Percentiles rank a stretch among this genome's conserved stretches.
Conservation (phyloP, 2,329 filamentous ascomycete species). For the Trichoderma sp. region DNA sequence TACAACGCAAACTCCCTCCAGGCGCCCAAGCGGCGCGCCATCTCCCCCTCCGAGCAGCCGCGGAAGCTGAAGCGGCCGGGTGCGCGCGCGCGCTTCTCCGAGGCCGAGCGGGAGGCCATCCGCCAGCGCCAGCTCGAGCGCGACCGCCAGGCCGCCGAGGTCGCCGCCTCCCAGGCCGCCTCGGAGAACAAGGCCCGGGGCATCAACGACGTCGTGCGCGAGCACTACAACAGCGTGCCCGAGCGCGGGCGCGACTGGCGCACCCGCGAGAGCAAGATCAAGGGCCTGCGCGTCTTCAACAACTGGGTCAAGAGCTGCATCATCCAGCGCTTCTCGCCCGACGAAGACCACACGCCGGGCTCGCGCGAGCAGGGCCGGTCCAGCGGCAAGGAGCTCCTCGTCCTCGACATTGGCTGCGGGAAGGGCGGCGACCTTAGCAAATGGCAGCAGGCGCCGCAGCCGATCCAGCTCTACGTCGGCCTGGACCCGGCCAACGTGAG, state of each 20-base stretch:
- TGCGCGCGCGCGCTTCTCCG: slow-evolving; percentile 66
- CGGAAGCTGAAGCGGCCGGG: slow-evolving; percentile 71
- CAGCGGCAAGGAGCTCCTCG: slow-evolving; percentile 66
- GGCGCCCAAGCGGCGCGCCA: slow-evolving; percentile 59
- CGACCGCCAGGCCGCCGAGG: slow-evolving; percentile 48
- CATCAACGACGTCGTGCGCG: slow-evolving; percentile 80
- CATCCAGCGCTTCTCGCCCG: slow-evolving; percentile 92
- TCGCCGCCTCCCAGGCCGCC: slow-evolving; percentile 41
- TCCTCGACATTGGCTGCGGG: slow-evolving; percentile 93
- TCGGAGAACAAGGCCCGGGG: slow-evolving; percentile 50
- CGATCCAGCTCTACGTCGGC: slow-evolving; percentile 90
- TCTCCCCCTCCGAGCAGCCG: slow-evolving; percentile 58
- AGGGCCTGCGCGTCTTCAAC: slow-evolving; percentile 91
- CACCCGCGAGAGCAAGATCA: slow-evolving; percentile 91
- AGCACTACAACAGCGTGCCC: slow-evolving; percentile 95
- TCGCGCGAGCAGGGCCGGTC: slow-evolving; percentile 57
- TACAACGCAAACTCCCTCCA: slow-evolving; percentile 63
- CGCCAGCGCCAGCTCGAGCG: slow-evolving; percentile 64
- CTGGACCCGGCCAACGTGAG: slow-evolving; percentile 91
- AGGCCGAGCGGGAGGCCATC: slow-evolving; percentile 67
- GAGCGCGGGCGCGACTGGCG: slow-evolving; percentile 94
- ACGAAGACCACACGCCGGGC: slow-evolving; percentile 69
- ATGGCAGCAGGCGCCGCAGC: slow-evolving; percentile 92
- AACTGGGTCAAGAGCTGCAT: slow-evolving; percentile 99
- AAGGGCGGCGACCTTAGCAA: slow-evolving; percentile 96